Percentiles rank a stretch among this genome's conserved stretches.
phyloP scores from a whole-genome alignment of 768 basidiomycete genomes.

The Trametopsis cervina region DNA sequence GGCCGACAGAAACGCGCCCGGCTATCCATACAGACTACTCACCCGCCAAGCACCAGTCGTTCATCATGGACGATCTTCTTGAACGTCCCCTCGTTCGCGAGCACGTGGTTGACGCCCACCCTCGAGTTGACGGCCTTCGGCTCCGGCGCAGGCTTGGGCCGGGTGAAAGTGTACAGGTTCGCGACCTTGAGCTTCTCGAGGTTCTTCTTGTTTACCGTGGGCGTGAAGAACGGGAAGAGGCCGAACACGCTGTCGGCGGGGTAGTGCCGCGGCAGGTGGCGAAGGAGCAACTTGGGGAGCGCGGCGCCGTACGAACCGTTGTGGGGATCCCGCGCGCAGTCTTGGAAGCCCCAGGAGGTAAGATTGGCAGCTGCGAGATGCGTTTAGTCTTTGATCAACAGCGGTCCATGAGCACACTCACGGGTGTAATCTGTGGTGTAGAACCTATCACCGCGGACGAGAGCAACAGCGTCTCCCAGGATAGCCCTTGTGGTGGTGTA shows the following conservation, averaged over 20 bases:
- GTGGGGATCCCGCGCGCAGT: conserved; percentile 35
- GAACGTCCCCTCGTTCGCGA: conserved; percentile 30
- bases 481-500: conserved; percentile 25
- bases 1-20: not conserved
- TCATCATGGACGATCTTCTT: conserved; percentile 25
- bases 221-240: conserved; percentile 22
- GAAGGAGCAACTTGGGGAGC: conserved; percentile 40
- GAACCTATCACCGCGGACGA: conserved; percentile 49
- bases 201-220: conserved; percentile 16
- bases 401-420: conserved; percentile 24
- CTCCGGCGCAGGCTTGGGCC: conserved; percentile 26
- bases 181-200: conserved; percentile 33
- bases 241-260: conserved; percentile 17
- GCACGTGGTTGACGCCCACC: conserved; percentile 28
- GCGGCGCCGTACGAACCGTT: conserved; percentile 28
- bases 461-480: conserved; percentile 45
- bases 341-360: conserved; percentile 47
- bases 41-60: conserved; percentile 21
- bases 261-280: conserved; percentile 37
- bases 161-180: conserved; percentile 35
- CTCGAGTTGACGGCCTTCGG: conserved; percentile 29
- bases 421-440: conserved; percentile 46
- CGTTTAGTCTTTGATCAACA: no score
- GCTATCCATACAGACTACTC: conserved; percentile 24
- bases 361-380: conserved; percentile 30